Evolutionary conservation across 2,329 filamentous ascomycete species (phyloP).

Genomic region (Monilinia aucupariae): DNA sequence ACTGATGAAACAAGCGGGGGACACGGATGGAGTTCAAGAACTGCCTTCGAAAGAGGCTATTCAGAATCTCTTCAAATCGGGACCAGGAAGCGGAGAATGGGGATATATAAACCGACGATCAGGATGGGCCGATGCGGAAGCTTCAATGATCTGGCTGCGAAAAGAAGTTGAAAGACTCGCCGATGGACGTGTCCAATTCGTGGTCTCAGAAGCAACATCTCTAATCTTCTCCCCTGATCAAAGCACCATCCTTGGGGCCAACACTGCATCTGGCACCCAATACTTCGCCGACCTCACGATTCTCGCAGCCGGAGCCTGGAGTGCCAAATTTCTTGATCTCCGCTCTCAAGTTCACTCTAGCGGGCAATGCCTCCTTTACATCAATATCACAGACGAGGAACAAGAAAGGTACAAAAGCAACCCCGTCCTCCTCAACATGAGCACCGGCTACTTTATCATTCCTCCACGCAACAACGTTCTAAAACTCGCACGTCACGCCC

Average conservation of each 20-base stretch:
- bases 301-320: conserved; percentile 85
- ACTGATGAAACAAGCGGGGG: conserved; percentile 33
- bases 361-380: conserved; percentile 74
- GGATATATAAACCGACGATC: conserved; percentile 70
- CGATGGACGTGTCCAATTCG: conserved; percentile 44
- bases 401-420: conserved; percentile 57
- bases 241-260: conserved; percentile 49
- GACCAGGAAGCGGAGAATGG: conserved; percentile 51
- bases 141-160: conserved; percentile 59
- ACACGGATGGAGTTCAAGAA: conserved; percentile 33
- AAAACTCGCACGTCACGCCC: conserved; percentile 57
- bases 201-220: conserved; percentile 40
- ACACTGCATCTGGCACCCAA: conserved; percentile 44
- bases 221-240: conserved; percentile 24
- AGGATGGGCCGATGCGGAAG: conserved; percentile 77
- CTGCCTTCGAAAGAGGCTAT: conserved; percentile 45
- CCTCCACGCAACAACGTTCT: conserved; percentile 53
- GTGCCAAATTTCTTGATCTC: conserved; percentile 69
- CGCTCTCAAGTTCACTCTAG: conserved; percentile 72
- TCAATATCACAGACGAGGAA: conserved; percentile 68
- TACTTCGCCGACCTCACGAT: conserved; percentile 67
- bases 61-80: conserved; percentile 42
- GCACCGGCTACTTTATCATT: conserved; percentile 68
- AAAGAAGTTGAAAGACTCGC: conserved; percentile 23
- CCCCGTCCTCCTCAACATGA: conserved; percentile 70